These are phyloP conservation scores for Saccharum spontaneum DNA, from an alignment of 176 grass and related monocot species.

Conservation along the genomic window DNA sequence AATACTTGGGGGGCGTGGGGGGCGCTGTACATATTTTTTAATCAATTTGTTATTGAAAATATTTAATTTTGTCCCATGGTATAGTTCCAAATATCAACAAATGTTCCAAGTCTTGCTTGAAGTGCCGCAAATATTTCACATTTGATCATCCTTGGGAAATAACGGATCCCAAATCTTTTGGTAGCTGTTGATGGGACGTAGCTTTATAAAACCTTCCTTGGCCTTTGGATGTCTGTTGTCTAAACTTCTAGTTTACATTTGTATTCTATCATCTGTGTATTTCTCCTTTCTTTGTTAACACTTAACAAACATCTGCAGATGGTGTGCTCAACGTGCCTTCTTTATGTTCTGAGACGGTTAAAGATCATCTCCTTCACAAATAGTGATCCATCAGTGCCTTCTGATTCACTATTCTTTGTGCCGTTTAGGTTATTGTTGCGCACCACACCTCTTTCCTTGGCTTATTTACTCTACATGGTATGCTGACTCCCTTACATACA, in stretches of 20 bases:
- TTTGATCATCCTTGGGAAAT: background rate
- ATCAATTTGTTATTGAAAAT: background rate
- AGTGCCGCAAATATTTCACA: background rate
- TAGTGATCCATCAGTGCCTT: constrained; percentile 59
- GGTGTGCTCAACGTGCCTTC: constrained; percentile 73
- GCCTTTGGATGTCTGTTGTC: background rate
- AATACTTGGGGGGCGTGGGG: background rate
- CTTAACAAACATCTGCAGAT: constrained; percentile 62
- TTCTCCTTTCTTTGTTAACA: constrained; percentile 26
- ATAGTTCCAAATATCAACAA: background rate
- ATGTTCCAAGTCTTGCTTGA: background rate
- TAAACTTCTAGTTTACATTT: constrained; percentile 11
- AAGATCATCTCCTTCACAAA: constrained; percentile 85
- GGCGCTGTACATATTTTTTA: too few species aligned
- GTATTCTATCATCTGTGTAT: background rate
- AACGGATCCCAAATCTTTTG: background rate
- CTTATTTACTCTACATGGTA: constrained; percentile 99
- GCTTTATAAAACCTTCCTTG: background rate
- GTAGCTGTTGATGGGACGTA: background rate
- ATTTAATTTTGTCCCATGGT: background rate
- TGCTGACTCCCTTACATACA: background rate
- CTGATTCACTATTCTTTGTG: constrained; percentile 69
- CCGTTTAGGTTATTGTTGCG: constrained; percentile 72
- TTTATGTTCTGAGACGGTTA: constrained; percentile 84
- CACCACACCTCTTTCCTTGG: constrained; percentile 85